A percentile compares a stretch with the other conserved stretches of the same genome.
Evolutionary conservation across 2,329 filamentous ascomycete species (phyloP).

Genomic region (Epichloe elymi): DNA sequence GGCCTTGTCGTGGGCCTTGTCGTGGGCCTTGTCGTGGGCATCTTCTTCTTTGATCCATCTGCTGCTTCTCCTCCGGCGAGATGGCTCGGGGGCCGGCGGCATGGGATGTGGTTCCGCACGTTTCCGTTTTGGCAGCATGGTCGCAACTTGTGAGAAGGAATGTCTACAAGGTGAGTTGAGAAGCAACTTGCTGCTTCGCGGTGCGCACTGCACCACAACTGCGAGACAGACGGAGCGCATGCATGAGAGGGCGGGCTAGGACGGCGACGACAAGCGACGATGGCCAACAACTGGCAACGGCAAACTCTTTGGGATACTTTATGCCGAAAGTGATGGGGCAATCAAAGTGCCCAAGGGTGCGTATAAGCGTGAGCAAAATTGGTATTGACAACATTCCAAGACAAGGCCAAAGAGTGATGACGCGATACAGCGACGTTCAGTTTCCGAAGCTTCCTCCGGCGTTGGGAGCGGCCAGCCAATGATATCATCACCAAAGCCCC

Average conservation of each 20-base stretch:
- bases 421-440: neutral
- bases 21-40: neutral
- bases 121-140: slow-evolving; percentile 29
- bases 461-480: neutral
- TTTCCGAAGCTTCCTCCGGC: neutral
- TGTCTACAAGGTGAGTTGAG: neutral
- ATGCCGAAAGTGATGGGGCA: neutral
- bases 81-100: slow-evolving; percentile 7
- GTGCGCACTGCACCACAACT: neutral
- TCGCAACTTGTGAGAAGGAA: neutral
- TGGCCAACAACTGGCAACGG: neutral
- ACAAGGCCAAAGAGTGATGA: neutral
- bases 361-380: neutral
- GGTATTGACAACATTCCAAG: neutral
- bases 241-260: neutral
- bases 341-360: neutral
- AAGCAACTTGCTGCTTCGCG: neutral
- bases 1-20: neutral
- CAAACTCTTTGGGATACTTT: neutral
- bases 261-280: neutral
- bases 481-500: neutral
- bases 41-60: slow-evolving; percentile 6
- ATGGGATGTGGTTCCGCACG: slow-evolving; percentile 13
- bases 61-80: slow-evolving; percentile 16
- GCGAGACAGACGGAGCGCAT: neutral